Evolutionary conservation across 2,329 filamentous ascomycete species (phyloP).

Genomic region (Diaporthe longicolla): DNA sequence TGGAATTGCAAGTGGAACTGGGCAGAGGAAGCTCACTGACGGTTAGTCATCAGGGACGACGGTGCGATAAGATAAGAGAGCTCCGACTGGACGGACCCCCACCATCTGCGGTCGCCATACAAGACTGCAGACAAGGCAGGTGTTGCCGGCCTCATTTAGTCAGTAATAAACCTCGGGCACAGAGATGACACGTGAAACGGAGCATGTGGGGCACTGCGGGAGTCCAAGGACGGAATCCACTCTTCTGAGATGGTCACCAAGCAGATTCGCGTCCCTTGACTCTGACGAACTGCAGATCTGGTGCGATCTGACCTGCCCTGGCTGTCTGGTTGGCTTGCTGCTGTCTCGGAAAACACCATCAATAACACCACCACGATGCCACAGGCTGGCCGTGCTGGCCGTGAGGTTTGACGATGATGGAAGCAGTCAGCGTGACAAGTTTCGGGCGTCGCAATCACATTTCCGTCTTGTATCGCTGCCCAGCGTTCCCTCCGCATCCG

Average conservation of each 20-base stretch:
- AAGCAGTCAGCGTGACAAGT: not conserved
- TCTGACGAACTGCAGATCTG: too few relatives aligned
- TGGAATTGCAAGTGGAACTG: not conserved
- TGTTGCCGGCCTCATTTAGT: not conserved
- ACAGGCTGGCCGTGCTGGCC: not conserved
- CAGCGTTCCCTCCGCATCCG: constrained; percentile 4
- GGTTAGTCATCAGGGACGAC: not conserved
- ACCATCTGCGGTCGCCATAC: not conserved
- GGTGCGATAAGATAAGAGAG: constrained; percentile 32
- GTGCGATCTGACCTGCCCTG: not conserved
- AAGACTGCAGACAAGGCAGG: not conserved
- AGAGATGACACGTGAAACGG: constrained; percentile 4
- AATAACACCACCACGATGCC: not conserved
- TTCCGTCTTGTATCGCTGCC: not conserved
- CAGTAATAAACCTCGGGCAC: constrained; percentile 8
- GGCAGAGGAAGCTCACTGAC: not conserved
- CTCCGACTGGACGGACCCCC: constrained; percentile 25
- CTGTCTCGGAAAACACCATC: constrained; percentile 4
- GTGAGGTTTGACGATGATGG: too few relatives aligned
- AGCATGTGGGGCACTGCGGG: constrained; percentile 6
- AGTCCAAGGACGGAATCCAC: constrained; percentile 2
- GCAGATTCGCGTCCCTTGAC: not conserved
- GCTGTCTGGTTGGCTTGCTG: not conserved
- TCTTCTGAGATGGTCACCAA: constrained; percentile 7
- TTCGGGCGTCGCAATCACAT: not conserved